Conservation (phyloP, 441 rosid genomes). For the Theobroma grandiflorum region DNA sequence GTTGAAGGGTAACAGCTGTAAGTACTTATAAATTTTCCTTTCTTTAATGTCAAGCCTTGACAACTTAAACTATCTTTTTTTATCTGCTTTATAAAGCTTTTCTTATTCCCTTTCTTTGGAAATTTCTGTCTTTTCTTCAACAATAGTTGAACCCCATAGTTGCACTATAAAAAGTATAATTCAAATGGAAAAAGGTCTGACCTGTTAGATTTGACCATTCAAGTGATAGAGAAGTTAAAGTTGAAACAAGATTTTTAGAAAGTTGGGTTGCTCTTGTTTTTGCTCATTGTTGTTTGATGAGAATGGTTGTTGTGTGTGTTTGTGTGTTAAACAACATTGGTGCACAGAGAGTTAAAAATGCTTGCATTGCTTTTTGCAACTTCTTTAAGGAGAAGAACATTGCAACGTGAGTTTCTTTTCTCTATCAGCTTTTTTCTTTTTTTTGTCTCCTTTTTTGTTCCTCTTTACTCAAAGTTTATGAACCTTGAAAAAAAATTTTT, state of each 20-base stretch:
- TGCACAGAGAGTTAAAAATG: slow-evolving; percentile 84
- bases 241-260: neutral
- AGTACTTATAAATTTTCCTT: slow-evolving; percentile 45
- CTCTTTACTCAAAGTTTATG: neutral
- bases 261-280: neutral
- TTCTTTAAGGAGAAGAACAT: slow-evolving; percentile 81
- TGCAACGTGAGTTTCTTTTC: slow-evolving; percentile 63
- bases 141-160: neutral
- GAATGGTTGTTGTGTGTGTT: slow-evolving; percentile 14
- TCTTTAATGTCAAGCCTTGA: neutral
- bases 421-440: neutral
- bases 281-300: slow-evolving; percentile 24
- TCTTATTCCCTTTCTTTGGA: neutral
- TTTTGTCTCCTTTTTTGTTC: neutral
- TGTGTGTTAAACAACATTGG: slow-evolving; percentile 70
- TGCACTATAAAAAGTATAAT: neutral
- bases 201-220: slow-evolving; percentile 29
- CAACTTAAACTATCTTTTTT: neutral
- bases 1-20: slow-evolving; percentile 96
- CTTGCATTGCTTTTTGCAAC: slow-evolving; percentile 81
- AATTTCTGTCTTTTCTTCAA: neutral
- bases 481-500: neutral
- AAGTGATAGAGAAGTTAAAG: neutral
- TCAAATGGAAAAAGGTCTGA: neutral
- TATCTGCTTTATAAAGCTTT: slow-evolving; percentile 7